These are phyloP conservation scores for Sarocladiaceae sp. DNA, from an alignment of 2,329 filamentous ascomycete species.

Conservation along the genomic window DNA sequence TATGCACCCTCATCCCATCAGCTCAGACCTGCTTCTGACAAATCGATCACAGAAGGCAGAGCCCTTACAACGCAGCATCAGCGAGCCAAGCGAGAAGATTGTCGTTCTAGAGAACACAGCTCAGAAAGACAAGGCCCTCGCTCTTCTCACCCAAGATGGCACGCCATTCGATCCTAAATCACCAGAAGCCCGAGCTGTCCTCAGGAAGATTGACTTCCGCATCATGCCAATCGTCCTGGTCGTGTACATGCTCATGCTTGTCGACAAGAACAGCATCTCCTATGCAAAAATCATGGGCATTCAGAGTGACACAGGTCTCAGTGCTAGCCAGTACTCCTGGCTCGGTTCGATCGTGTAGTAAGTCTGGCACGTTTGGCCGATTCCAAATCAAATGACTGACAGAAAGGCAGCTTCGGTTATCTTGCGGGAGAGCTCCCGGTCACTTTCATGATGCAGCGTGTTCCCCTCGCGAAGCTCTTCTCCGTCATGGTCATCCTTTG, in stretches of 20 bases:
- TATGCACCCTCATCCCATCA: neutral
- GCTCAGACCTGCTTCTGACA: neutral
- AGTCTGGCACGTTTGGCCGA: neutral
- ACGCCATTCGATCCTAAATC: constrained; percentile 11
- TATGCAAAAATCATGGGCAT: constrained; percentile 13
- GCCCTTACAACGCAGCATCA: neutral
- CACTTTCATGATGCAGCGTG: constrained; percentile 10
- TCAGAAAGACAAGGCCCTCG: constrained; percentile 12
- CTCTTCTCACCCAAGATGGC: constrained; percentile 6
- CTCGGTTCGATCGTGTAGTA: constrained; percentile 13
- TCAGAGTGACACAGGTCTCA: constrained; percentile 8
- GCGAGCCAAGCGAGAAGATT: neutral
- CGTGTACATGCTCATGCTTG: constrained; percentile 10
- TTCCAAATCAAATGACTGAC: neutral
- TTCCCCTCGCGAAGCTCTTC: constrained; percentile 12
- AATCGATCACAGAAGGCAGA: neutral
- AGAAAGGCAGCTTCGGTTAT: constrained; percentile 12
- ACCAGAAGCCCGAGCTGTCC: constrained; percentile 8
- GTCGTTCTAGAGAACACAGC: neutral
- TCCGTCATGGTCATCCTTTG: constrained; percentile 11
- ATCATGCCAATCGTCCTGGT: constrained; percentile 11
- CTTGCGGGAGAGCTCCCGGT: constrained; percentile 12
- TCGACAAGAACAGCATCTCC: constrained; percentile 13
- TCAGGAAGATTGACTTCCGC: constrained; percentile 11
- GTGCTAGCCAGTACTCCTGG: constrained; percentile 12